Evolutionary conservation across 345 rosid species (phyloP), one percentile per base, ranked within the genome.

Genomic region (Raphanus raphanistrum): DNA sequence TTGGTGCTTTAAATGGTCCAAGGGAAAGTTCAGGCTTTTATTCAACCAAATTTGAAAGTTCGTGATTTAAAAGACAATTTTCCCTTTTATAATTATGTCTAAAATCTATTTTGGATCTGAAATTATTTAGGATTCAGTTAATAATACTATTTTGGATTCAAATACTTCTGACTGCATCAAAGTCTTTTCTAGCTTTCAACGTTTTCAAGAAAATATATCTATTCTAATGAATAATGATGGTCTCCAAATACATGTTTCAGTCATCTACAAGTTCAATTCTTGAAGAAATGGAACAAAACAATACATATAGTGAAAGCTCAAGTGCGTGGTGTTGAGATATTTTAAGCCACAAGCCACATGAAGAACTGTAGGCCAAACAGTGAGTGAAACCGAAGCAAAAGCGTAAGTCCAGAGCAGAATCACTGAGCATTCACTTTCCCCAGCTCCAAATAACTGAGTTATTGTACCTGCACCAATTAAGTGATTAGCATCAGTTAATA

Each of bases 361-460:
- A 87, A 90, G 71, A 81, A 81, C n/a, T 1, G 90, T 88, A 1
- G 95, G 87, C 95, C 92, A 90, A 29, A 85, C 63, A 28, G 92
- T 87, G 27, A 88, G 82, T n/a, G 92, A 80, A 60, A 90, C 48
- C 0, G 95, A 86, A 35, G 91, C 92, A 67, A 87, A 77, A 10
- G 84, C 70, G 63, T 90, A 90, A 66, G 92, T 79, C 92, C 91
- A 88, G 0, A 90, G 80, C 87, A 90, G 60, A 54, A 90, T 88
- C 27, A 88, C 91, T 11, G 92, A 90, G 66, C 92, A 90, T 80
- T 90, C 90, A 29, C 85, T 85, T 68, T 88, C 88, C 0, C 92
- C 96, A 11, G 87, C 78, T 79, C 86, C 89, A 32, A 88, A 88
- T 16, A 86, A 63, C 59, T 87, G 92, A 52, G 92, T 88, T 27